Conservation (phyloP, 495 filamentous ascomycete species). For the Neurospora sp. region DNA sequence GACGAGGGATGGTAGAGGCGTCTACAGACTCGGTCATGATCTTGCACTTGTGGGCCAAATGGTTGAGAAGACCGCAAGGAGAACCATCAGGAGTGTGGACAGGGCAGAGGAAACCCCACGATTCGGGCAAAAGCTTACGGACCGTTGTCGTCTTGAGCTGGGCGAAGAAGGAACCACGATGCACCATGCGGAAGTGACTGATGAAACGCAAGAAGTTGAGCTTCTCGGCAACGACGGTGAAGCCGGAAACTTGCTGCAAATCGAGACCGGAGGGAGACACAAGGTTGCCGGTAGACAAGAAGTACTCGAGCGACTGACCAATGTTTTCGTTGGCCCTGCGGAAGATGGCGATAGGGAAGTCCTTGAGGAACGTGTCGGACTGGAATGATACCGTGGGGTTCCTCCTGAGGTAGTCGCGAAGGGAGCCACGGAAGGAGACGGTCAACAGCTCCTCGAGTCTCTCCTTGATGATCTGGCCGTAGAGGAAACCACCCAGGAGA, state of each 20-base stretch:
- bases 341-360: slow-evolving; percentile 70
- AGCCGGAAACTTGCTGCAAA: slow-evolving; percentile 87
- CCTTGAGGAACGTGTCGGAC: slow-evolving; percentile 59
- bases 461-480: slow-evolving; percentile 92
- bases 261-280: slow-evolving; percentile 84
- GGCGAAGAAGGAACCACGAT: slow-evolving; percentile 97
- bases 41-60: slow-evolving; percentile 91
- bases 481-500: slow-evolving; percentile 83
- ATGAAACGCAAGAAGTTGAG: slow-evolving; percentile 99
- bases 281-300: slow-evolving; percentile 91
- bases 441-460: slow-evolving; percentile 79
- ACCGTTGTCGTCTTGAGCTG: slow-evolving; percentile 96
- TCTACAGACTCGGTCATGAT: slow-evolving; percentile 65
- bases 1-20: slow-evolving; percentile 57
- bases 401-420: slow-evolving; percentile 62
- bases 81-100: slow-evolving; percentile 95
- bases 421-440: slow-evolving; percentile 45
- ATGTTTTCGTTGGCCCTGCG: slow-evolving; percentile 77
- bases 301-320: slow-evolving; percentile 80
- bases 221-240: slow-evolving; percentile 94
- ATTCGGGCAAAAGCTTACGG: slow-evolving; percentile 87
- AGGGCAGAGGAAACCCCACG: slow-evolving; percentile 94
- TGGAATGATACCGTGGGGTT: slow-evolving; percentile 56
- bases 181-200: slow-evolving; percentile 98
- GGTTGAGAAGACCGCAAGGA: slow-evolving; percentile 90